Evolutionary conservation across 768 basidiomycete species (phyloP), one percentile per base, ranked within the genome.

Genomic region (Kwoniella sp.): DNA sequence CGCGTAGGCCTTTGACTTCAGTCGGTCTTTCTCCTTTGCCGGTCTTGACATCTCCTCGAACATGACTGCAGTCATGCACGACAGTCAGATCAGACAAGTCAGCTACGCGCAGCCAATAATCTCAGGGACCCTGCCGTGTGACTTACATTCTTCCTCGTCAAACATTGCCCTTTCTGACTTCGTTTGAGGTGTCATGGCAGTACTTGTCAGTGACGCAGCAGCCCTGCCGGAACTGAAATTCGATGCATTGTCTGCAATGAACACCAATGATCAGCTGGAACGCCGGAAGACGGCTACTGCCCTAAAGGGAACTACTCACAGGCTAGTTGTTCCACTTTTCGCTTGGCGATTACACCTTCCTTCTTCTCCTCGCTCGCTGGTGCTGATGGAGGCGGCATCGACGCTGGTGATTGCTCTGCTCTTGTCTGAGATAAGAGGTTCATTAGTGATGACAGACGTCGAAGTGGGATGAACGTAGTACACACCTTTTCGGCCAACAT

Each of bases 161-260:
- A 93, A 94, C n/a, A 98, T 83, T 3, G 96, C 86, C 72, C 90
- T 88, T 54, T 93, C 88, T 51, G 85, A 86, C 25, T 83, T 82
- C 2, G 85, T 86, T 62, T 87, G 86, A 13, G 93, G 89, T 70
- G 91, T 90, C 61, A 93, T 85, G 2, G 93, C 89, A 0, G 96
- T 98, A 1, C 92, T 93, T 0, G 96, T 99, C 53, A 99, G 82
- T 0, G 93, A 93, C 2, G 95, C 96, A 56, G 95, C 93, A 2
- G 93, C 87, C 48, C 90, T 84, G 26, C 95, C 95, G 45, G 85
- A 92, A 1, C 81, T 76, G 67, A 80, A 82, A 31, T 81, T 76
- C 0, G 82, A 79, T 1, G 81, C 78, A 71, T 84, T 83, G 67
- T 83, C 95, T 73, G 56, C 15, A 53, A 12, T 22, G 48, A 20